These are phyloP conservation scores for Neurospora sp. DNA, from an alignment of 495 filamentous ascomycete genomes.

Conservation along the genomic window DNA sequence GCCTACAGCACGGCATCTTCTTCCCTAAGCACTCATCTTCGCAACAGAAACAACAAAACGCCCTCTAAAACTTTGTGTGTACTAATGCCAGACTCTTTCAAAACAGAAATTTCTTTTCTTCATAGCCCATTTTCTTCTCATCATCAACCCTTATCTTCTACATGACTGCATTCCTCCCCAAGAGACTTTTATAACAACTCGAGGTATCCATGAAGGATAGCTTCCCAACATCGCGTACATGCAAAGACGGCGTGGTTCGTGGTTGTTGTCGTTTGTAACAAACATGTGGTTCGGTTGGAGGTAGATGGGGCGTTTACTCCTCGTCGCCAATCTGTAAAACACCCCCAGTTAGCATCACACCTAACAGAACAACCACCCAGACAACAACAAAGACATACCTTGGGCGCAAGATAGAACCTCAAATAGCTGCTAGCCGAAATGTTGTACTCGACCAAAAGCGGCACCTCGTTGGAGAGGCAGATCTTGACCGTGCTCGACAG, in stretches of 20 bases:
- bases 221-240: neutral
- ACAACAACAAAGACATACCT: conserved; percentile 47
- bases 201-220: neutral
- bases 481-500: conserved; percentile 77
- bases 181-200: neutral
- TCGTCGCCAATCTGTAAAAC: conserved; percentile 73
- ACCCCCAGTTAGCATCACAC: neutral
- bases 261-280: neutral
- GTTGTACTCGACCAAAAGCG: conserved; percentile 85
- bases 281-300: neutral
- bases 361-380: neutral
- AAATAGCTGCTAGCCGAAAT: conserved; percentile 69
- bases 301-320: conserved; percentile 45
- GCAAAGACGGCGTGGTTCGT: neutral
- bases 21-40: neutral
- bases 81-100: neutral
- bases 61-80: neutral
- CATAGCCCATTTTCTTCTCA: neutral
- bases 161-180: neutral
- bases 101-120: neutral
- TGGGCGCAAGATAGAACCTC: conserved; percentile 95
- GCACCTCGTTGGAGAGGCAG: conserved; percentile 91
- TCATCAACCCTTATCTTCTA: neutral
- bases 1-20: neutral
- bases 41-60: neutral